Conservation (phyloP, 805 yeast species). For the Myxozyma udenii region DNA sequence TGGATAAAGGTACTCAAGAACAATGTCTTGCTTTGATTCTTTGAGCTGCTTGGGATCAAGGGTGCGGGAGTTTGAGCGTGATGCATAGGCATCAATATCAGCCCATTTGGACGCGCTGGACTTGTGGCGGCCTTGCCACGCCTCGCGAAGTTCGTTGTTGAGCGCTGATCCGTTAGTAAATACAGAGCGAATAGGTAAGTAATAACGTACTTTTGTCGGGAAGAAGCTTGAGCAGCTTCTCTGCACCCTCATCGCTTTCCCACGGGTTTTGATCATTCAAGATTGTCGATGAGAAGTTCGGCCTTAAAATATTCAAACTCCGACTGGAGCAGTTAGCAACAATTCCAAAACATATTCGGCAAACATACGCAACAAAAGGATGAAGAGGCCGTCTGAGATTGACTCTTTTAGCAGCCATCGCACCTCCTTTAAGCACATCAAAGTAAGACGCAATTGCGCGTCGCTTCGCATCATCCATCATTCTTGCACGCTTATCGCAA, state of each 20-base stretch:
- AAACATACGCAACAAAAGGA: slow-evolving; percentile 55
- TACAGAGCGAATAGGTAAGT: too few species aligned
- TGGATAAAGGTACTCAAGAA: slow-evolving; percentile 80
- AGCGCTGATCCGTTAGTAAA: slow-evolving; percentile 19
- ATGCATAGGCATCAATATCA: slow-evolving; percentile 53
- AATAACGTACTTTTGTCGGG: slow-evolving; percentile 51
- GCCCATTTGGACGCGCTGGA: slow-evolving; percentile 71
- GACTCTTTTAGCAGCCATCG: slow-evolving; percentile 49
- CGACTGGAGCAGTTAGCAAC: slow-evolving; percentile 43
- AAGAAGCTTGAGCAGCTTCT: slow-evolving; percentile 57
- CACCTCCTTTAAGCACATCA: slow-evolving; percentile 56
- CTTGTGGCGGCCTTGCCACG: slow-evolving; percentile 60
- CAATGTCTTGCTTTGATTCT: slow-evolving; percentile 78
- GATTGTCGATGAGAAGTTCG: slow-evolving; percentile 61
- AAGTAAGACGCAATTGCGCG: slow-evolving; percentile 79
- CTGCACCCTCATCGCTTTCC: slow-evolving; percentile 54
- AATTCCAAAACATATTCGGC: neutral
- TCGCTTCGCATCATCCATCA: slow-evolving; percentile 67
- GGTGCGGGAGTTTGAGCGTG: slow-evolving; percentile 38
- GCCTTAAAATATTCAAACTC: slow-evolving; percentile 63
- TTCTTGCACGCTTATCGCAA: slow-evolving; percentile 78
- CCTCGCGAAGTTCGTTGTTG: slow-evolving; percentile 47
- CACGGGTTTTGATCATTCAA: slow-evolving; percentile 87
- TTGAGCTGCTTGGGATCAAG: slow-evolving; percentile 49
- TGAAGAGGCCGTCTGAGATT: slow-evolving; percentile 76